A percentile compares a stretch with the other conserved stretches of the same genome.
Conservation (phyloP, 2,329 filamentous ascomycete genomes). For the Biscogniauxia mediterranea region DNA sequence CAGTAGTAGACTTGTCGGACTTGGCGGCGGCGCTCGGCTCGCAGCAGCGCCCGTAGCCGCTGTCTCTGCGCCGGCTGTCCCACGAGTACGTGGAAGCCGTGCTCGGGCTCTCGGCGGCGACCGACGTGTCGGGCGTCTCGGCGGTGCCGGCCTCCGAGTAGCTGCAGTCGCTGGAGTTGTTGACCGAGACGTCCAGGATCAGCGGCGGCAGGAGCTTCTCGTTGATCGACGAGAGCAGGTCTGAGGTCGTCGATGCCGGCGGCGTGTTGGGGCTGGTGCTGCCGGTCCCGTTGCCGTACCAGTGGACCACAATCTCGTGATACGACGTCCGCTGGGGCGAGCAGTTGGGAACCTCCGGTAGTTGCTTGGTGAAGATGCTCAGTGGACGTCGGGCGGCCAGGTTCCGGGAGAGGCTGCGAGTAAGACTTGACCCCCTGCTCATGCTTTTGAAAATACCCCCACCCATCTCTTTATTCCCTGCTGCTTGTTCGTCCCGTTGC, state of each 20-base stretch:
- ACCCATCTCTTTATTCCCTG: conserved; percentile 5
- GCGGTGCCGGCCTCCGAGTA: conserved; percentile 20
- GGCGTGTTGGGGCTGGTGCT: conserved; percentile 23
- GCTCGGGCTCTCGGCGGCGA: conserved; percentile 8
- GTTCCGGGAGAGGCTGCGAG: conserved; percentile 32
- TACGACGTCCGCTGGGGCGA: conserved; percentile 26
- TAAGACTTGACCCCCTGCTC: conserved; percentile 27
- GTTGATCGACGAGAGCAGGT: not conserved
- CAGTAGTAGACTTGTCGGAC: not conserved
- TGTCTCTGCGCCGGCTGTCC: conserved; percentile 2
- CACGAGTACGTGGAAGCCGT: not conserved
- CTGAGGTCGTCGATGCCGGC: not conserved
- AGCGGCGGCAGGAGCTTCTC: conserved; percentile 9
- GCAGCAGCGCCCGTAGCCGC: conserved; percentile 4
- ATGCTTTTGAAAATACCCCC: conserved; percentile 8
- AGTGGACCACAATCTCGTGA: conserved; percentile 52
- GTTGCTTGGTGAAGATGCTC: conserved; percentile 28
- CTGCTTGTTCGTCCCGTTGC: conserved; percentile 29
- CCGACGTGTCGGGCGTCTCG: conserved; percentile 21
- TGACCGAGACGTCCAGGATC: conserved; percentile 12
- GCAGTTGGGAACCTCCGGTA: not conserved
- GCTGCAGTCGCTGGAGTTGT: conserved; percentile 11
- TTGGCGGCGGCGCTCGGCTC: not conserved
- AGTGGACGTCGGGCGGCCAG: conserved; percentile 34
- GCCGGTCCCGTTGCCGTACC: conserved; percentile 55